Evolutionary conservation across 805 yeast genomes (phyloP), one percentile per base, ranked within the genome.

Genomic region (Saccharomycopsis synnaedendra): DNA sequence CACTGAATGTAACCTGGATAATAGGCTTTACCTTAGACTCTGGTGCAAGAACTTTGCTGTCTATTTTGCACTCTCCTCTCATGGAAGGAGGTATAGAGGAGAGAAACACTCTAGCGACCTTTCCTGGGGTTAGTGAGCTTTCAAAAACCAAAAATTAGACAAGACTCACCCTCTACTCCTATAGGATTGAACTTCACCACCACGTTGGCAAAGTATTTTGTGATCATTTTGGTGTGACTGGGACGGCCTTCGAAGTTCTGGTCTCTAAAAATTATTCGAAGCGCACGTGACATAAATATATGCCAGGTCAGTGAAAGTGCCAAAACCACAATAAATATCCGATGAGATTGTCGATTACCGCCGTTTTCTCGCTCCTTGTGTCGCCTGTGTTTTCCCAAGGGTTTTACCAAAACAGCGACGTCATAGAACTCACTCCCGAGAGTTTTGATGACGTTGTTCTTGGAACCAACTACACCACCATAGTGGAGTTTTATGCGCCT

Each of bases 401-500:
- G 52, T 70, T 67, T 51, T 76, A 76, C 49, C 58, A 59, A n/a
- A 47, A 58, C 3, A 66, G 70, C 40, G 66, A 76, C 41, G 74
- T 84, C 3, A 64, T 73, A 45, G 88, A 82, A 56, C 64, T 83
- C 39, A 70, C 72, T 28, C 65, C 79, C 3, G 55, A 68, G 10
- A 80, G 69, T 46, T 88, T 88, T 59, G 78, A 81, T 52, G 73
- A 75, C 48, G 82, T 80, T 43, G 77, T 89, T 3, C 69, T 78
- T 40, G 63, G 69, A 28, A 71, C 94, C 3, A 87, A 87, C 60
- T 83, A 86, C 57, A 83, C 95, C 1, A 65, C 95, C 1, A 65
- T 88, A 19, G 88, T 87, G 28, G 88, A 88, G 66, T 89, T 89
- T 64, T 89, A 83, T 63, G 97, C 97, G 4, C 96, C 97, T 37